Base-by-base conservation (phyloP, 495 filamentous ascomycete species). In the Podospora bellae-mahoneyi region DNA sequence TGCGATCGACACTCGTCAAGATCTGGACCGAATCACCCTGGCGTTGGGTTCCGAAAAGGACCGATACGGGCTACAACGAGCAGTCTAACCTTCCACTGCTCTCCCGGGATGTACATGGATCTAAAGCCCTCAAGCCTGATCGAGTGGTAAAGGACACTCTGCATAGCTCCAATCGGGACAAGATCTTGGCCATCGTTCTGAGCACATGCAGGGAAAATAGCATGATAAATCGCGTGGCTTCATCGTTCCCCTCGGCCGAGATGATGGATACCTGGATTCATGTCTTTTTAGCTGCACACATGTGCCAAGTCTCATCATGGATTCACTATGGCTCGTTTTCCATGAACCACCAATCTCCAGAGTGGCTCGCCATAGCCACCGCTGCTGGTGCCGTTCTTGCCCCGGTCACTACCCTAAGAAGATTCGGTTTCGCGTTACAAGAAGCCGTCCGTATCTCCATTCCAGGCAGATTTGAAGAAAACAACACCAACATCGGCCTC, bases 351-450 rank as follows among this genome's bases (percentile, higher is more conserved):
- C 78, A 83, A 65, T 78, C 83, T 59, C 82, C 89, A 0, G 87
- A 88, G 69, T 82, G 88, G 69, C 74, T 89, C 2, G 83, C 81
- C 32, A 80, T 77, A 6, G 74, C 88, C 4, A 83, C 85, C 30
- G 80, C 88, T 3, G 83, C 83, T 2, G 87, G 84, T 5, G 88
- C 88, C 5, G 80, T 85, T 3, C 71, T 83, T 27, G 85, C 86
- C 0, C 79, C 85, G 0, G 78, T 85, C n/a, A 79, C 80, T 6
- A 82, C 88, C 0, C 77, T 90, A 19, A 80, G 87, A 13, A 87
- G 88, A 64, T 80, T 91, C 32, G 88, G 88, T 0, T 87, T 86
- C 71, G 87, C 88, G 0, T 70, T 91, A 13, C 80, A 88, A 65
- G 88, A 91, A 70, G 83, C 85, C 48, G 83, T 87, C 10, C 80